phyloP scores from a whole-genome alignment of 2,329 filamentous ascomycete species.

The Xylariaceae sp. region DNA sequence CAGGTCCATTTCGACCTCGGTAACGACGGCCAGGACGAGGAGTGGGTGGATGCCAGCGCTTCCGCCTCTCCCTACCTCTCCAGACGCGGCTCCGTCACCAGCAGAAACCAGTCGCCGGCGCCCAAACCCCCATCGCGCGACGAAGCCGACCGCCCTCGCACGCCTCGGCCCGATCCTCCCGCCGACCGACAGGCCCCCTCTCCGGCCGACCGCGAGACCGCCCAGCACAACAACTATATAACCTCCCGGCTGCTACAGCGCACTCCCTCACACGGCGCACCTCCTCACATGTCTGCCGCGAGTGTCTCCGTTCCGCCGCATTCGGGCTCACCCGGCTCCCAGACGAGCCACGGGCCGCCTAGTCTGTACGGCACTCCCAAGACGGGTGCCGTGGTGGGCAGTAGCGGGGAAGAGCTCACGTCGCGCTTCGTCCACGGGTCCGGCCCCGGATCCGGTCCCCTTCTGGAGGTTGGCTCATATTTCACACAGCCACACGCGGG shows the following conservation, averaged over 20 bases:
- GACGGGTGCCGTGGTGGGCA: constrained; percentile 26
- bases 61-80: constrained; percentile 54
- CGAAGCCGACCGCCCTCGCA: too few species aligned
- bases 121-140: constrained; percentile 24
- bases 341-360: constrained; percentile 30
- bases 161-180: too few species aligned
- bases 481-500: constrained; percentile 32
- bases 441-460: constrained; percentile 39
- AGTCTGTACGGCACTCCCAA: constrained; percentile 30
- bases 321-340: constrained; percentile 28
- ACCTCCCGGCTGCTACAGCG: constrained; percentile 61
- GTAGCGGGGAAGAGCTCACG: constrained; percentile 41
- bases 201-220: constrained; percentile 33
- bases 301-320: constrained; percentile 39
- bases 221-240: constrained; percentile 55
- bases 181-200: constrained; percentile 8
- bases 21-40: constrained; percentile 43
- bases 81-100: constrained; percentile 40
- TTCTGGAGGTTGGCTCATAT: constrained; percentile 44
- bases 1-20: constrained; percentile 60
- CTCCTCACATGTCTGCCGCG: constrained; percentile 58
- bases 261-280: constrained; percentile 51
- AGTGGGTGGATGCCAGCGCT: constrained; percentile 60
- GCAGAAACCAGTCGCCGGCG: constrained; percentile 40
- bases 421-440: constrained; percentile 53